Evolutionary conservation across 306 rosid species (phyloP), one percentile per base, ranked within the genome.

Genomic region (Mucuna pruriens): DNA sequence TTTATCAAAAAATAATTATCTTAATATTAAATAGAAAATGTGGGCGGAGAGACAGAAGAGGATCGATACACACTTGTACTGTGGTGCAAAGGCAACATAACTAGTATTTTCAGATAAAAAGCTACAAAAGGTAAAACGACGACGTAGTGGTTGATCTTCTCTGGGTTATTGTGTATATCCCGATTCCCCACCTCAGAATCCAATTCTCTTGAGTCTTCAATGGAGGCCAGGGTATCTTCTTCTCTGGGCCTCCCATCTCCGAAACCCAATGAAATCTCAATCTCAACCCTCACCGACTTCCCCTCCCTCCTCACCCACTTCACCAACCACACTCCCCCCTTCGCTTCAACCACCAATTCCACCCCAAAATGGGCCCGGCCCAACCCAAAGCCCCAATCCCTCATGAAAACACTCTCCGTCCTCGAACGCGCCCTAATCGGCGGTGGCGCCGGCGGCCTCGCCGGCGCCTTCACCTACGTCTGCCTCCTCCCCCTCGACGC

Each of bases 401-500:
- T 92, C 4, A 60, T 88, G 44, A 89, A 85, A 70, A 77, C 75
- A 66, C 92, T 95, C 49, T 67, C 99, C n/a, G 87, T 92, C 70
- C 10, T 90, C 75, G 99, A 95, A 23, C 94, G 98, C 3, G 93
- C 98, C 31, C 80, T 93, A 69, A 92, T 95, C 64, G 99, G 99
- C 23, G 99, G 95, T 0, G 92, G 77, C 6, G 99, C 88, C 1
- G 99, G 99, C 0, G 95, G 97, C 36, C 87, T 93, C 16, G 97
- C 99, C 1, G 99, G 99, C 0, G 99, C 99, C n/a, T 95, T 95
- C 84, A 95, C 99, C 38, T 90, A 93, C 80, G 97, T 91, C 4
- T 95, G 96, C 81, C 91, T 95, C 45, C 97, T 75, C 58, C 99
- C 99, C 0, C 93, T 95, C 13, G 99, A 95, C 81, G 84, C 98